Conservation (phyloP, 2,329 filamentous ascomycete species). For the Fusarium equiseti region DNA sequence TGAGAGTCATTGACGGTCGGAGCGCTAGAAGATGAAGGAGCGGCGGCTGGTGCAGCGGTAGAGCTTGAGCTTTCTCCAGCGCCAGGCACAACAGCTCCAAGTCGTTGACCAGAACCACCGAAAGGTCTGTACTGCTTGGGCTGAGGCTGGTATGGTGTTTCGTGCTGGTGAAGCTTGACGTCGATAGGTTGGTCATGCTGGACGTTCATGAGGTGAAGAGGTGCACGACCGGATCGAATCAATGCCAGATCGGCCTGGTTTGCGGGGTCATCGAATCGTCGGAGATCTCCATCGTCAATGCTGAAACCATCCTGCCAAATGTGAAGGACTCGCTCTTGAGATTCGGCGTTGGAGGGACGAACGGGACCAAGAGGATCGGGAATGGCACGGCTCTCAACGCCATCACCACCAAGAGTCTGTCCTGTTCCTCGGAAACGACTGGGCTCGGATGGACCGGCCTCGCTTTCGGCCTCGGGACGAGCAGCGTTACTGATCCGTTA, state of each 20-base stretch:
- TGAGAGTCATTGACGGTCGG: constrained; percentile 70
- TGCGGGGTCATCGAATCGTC: constrained; percentile 81
- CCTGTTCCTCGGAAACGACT: constrained; percentile 76
- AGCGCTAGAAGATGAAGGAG: constrained; percentile 53
- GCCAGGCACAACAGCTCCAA: constrained; percentile 82
- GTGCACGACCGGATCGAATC: constrained; percentile 82
- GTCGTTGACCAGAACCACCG: constrained; percentile 75
- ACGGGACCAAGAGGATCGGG: constrained; percentile 66
- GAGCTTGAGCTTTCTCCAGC: constrained; percentile 47
- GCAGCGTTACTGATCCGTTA: constrained; percentile 67
- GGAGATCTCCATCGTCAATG: constrained; percentile 82
- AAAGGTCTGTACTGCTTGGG: constrained; percentile 85
- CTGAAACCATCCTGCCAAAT: constrained; percentile 89
- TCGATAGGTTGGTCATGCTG: constrained; percentile 80
- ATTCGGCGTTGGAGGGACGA: constrained; percentile 53
- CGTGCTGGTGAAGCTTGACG: constrained; percentile 81
- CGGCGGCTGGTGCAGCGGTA: constrained; percentile 41
- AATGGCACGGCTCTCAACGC: constrained; percentile 75
- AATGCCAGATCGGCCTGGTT: constrained; percentile 79
- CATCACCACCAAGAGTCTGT: constrained; percentile 83
- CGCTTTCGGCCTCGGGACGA: constrained; percentile 63
- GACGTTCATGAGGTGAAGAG: constrained; percentile 82
- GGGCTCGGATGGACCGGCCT: constrained; percentile 64
- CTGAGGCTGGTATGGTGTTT: constrained; percentile 75
- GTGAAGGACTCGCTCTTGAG: constrained; percentile 77